A percentile compares a stretch with the other conserved stretches of the same genome.
These are phyloP conservation scores for Sporobolomyces pararoseus DNA, from an alignment of 768 basidiomycete genomes.

Conservation along the genomic window DNA sequence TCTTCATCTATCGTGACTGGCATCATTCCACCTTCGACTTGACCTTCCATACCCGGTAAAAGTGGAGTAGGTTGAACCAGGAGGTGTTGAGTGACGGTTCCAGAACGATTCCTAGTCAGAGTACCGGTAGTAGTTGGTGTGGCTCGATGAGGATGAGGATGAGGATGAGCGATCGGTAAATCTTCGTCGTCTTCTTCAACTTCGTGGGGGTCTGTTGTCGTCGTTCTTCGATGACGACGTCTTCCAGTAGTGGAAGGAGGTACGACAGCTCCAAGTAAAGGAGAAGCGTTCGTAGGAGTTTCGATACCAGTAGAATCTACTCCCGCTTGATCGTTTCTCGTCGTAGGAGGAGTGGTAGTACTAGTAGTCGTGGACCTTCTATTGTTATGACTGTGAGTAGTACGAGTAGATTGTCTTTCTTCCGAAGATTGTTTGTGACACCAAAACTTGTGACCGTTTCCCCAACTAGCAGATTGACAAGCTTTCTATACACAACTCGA, in stretches of 20 bases:
- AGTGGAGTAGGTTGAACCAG: conserved; percentile 5
- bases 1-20: conserved; percentile 19
- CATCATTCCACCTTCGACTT: conserved; percentile 3
- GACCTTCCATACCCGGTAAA: neutral
- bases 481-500: neutral
- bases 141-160: neutral
- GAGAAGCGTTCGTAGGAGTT: conserved; percentile 9
- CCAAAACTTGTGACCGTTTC: conserved; percentile 81
- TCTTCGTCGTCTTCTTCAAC: conserved; percentile 11
- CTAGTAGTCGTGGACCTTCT: no score
- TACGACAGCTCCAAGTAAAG: neutral
- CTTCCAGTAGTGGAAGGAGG: neutral
- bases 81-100: neutral
- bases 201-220: neutral
- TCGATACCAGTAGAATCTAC: neutral
- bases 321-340: neutral
- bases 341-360: no score
- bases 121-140: neutral
- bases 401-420: neutral
- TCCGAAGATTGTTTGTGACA: conserved; percentile 30
- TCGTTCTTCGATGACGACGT: neutral
- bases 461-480: conserved; percentile 94
- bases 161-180: neutral
- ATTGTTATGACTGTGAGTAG: no score
- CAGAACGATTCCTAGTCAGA: neutral